Conservation (phyloP, 306 rosid species). For the Cucurbita argyrosperma region DNA sequence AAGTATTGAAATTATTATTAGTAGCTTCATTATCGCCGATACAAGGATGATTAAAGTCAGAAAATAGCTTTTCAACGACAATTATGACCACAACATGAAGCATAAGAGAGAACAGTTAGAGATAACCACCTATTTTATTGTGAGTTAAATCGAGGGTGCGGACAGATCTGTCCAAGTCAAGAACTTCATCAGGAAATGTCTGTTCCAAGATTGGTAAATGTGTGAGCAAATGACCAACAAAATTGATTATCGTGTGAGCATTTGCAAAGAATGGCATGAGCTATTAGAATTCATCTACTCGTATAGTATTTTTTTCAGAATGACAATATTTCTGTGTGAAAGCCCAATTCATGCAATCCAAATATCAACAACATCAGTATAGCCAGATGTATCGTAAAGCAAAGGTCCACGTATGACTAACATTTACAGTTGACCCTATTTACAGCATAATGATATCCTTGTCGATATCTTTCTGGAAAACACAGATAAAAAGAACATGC, state of each 20-base stretch:
- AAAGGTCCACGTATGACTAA: not conserved
- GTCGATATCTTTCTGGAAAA: not conserved
- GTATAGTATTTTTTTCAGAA: not conserved
- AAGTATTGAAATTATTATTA: not conserved
- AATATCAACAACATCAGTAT: not conserved
- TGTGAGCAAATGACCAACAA: not conserved
- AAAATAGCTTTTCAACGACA: not conserved
- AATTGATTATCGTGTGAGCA: not conserved
- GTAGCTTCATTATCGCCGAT: not conserved
- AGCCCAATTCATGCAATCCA: not conserved
- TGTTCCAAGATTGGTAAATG: slow-evolving; percentile 10
- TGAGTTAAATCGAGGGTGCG: slow-evolving; percentile 75
- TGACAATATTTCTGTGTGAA: not conserved
- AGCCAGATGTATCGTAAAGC: not conserved
- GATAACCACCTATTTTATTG: slow-evolving; percentile 55
- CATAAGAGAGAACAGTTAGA: not conserved
- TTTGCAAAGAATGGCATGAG: not conserved
- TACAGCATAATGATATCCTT: not conserved
- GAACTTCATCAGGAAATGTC: slow-evolving; percentile 79
- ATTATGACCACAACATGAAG: not conserved
- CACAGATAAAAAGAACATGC: not conserved
- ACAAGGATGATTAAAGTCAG: not conserved
- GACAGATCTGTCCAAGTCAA: slow-evolving; percentile 61
- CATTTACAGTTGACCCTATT: not conserved
- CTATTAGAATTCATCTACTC: not conserved